Conservation (phyloP, 2,329 filamentous ascomycete species). For the Fusarium concolor region DNA sequence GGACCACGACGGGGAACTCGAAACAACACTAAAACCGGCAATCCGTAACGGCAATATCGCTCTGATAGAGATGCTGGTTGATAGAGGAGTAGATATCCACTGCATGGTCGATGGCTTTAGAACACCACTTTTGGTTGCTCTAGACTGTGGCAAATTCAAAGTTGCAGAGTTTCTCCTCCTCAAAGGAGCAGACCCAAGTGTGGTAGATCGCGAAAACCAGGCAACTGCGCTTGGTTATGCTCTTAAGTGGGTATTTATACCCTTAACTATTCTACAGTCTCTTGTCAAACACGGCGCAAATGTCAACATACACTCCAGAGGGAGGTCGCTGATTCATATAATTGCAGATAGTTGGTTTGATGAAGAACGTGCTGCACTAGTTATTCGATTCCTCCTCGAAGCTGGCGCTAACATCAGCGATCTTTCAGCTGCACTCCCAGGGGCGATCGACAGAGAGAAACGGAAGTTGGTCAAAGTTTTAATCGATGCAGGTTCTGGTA, state of each 20-base stretch:
- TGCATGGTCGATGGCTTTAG: rapidly evolving
- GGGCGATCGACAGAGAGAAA: neutral
- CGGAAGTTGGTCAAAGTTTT: rapidly evolving
- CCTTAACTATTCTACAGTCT: rapidly evolving
- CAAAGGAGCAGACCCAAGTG: conserved; percentile 36
- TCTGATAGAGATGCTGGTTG: rapidly evolving
- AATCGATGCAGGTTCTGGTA: neutral
- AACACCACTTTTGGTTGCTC: neutral
- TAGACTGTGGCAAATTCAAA: rapidly evolving
- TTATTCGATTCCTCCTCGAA: neutral
- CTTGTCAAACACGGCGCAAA: rapidly evolving
- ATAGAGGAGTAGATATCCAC: neutral
- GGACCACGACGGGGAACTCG: rapidly evolving
- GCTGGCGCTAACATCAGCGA: conserved; percentile 34
- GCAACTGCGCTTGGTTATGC: rapidly evolving
- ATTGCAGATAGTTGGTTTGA: rapidly evolving
- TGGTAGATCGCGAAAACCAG: rapidly evolving
- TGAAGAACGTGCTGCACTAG: too few relatives aligned
- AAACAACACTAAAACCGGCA: neutral
- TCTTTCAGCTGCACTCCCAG: conserved; percentile 23
- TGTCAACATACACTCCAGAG: rapidly evolving
- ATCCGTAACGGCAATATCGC: rapidly evolving
- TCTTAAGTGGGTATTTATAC: rapidly evolving
- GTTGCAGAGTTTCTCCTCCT: neutral
- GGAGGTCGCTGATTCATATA: neutral